Percentiles rank a stretch among this genome's conserved stretches.
These are phyloP conservation scores for Ceratocystis eucalypticola DNA, from an alignment of 2,329 filamentous ascomycete genomes.

Conservation along the genomic window DNA sequence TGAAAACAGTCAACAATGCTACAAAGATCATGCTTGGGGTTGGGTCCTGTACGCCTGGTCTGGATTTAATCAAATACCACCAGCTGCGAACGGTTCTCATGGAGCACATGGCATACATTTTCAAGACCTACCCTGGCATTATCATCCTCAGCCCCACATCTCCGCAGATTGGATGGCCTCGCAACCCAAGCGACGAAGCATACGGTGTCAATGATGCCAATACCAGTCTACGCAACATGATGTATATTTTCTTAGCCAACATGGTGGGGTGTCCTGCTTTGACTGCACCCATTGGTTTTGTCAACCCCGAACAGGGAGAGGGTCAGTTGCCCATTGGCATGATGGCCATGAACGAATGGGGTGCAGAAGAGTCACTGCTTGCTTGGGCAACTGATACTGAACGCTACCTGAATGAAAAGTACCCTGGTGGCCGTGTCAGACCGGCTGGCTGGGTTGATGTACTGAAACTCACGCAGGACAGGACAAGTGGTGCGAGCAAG, in stretches of 20 bases:
- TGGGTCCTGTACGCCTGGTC: slow-evolving; percentile 48
- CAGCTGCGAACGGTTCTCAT: slow-evolving; percentile 64
- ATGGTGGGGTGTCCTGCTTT: slow-evolving; percentile 66
- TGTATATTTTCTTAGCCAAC: slow-evolving; percentile 77
- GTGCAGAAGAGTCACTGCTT: slow-evolving; percentile 48
- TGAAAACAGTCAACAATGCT: slow-evolving; percentile 45
- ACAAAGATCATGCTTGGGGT: slow-evolving; percentile 59
- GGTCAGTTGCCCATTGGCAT: slow-evolving; percentile 49
- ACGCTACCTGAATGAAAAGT: slow-evolving; percentile 37
- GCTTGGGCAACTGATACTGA: slow-evolving; percentile 47
- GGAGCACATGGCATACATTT: slow-evolving; percentile 62
- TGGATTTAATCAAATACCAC: slow-evolving; percentile 60
- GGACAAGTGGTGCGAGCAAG: slow-evolving; percentile 1
- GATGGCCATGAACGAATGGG: slow-evolving; percentile 55
- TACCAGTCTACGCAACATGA: slow-evolving; percentile 61
- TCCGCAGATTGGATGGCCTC: slow-evolving; percentile 62
- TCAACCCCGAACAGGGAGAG: slow-evolving; percentile 39
- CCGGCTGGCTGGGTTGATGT: slow-evolving; percentile 48
- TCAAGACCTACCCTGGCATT: slow-evolving; percentile 55
- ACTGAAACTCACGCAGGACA: slow-evolving; percentile 27
- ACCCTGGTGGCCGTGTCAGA: slow-evolving; percentile 36
- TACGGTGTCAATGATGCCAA: slow-evolving; percentile 68
- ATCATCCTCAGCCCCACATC: slow-evolving; percentile 68
- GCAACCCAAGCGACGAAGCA: slow-evolving; percentile 41
- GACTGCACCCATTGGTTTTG: slow-evolving; percentile 62